These are phyloP conservation scores for Colletotrichum lini DNA, from an alignment of 2,329 filamentous ascomycete genomes.

Conservation along the genomic window DNA sequence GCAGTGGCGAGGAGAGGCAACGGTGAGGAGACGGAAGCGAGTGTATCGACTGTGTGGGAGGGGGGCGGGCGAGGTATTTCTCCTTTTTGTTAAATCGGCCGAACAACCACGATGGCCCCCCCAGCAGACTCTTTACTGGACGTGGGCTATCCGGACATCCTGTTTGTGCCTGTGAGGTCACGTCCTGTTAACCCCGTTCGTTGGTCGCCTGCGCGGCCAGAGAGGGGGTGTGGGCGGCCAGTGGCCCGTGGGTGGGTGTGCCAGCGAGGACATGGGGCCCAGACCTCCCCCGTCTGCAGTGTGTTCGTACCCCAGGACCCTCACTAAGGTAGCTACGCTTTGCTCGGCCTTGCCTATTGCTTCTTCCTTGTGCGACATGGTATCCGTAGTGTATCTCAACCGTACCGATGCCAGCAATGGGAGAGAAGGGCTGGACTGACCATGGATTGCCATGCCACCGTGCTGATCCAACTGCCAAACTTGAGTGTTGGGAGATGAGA, in stretches of 20 bases:
- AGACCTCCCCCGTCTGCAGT: neutral
- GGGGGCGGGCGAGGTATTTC: conserved; percentile 41
- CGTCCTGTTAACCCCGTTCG: conserved; percentile 15
- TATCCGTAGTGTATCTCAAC: too few relatives aligned
- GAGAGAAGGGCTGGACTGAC: neutral
- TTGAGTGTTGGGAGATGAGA: neutral
- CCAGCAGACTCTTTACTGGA: conserved; percentile 8
- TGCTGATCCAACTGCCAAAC: conserved; percentile 12
- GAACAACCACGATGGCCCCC: conserved; percentile 12
- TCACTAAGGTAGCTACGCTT: neutral
- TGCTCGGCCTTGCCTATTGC: conserved; percentile 17
- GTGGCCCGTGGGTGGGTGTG: conserved; percentile 11
- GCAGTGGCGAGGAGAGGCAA: conserved; percentile 29
- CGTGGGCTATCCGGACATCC: conserved; percentile 34
- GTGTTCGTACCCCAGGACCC: too few relatives aligned
- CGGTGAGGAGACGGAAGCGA: conserved; percentile 18
- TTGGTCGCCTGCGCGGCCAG: conserved; percentile 30
- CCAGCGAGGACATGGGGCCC: conserved; percentile 30
- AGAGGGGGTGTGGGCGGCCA: conserved; percentile 4
- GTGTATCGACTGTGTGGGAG: conserved; percentile 11
- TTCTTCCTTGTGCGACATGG: conserved; percentile 11
- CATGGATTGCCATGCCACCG: neutral
- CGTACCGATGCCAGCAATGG: conserved; percentile 4
- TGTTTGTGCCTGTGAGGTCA: conserved; percentile 21
- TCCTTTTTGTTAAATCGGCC: conserved; percentile 34